Base-by-base conservation (phyloP, 495 filamentous ascomycete species). In the Aspergillus diversus region DNA sequence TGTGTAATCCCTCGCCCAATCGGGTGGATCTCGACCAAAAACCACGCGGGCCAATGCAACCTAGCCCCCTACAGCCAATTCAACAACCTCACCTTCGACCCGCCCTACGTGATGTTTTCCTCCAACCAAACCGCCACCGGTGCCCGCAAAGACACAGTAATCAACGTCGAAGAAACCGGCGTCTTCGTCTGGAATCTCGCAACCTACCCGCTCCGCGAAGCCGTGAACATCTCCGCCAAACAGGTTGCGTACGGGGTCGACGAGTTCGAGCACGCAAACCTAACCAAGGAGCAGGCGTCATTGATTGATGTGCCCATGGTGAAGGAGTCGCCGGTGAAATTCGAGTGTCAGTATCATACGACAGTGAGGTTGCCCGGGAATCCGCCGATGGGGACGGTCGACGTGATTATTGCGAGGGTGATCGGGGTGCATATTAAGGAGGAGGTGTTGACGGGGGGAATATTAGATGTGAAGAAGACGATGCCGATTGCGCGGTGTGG, bases 51-150 rank as follows among this genome's bases (percentile, higher is more conserved):
- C 43, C 55, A 66, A 54, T 65, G 72, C 61, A 86, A 87, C 63
- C 76, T 87, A 5, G 84, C 83, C 0, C 85, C 85, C 1, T 88
- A 80, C 69, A 77, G 69, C 1, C 84, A 86, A 70, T 86, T 87
- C 75, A 85, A 80, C 66, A 88, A 87, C 66, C 76, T 87, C 0
- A 84, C 82, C 48, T 88, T 84, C 71, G 82, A 86, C 71, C 85
- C 84, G 11, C 83, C 84, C 0, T 83, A 82, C 63, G 77, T 87
- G 48, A 82, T 86, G 79, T 86, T 86, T 71, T 70, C 71, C 35
- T 75, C 81, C 2, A 86, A 86, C 73, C 80, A 84, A 52, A 82
- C 78, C 5, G 66, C 71, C 4, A 39, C 59, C 27, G 70, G 67
- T 4, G 46, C 35, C 2, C 79, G 82, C 60, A 86, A 86, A 65